Conservation (phyloP, 495 filamentous ascomycete species). For the Xylaria venustula region DNA sequence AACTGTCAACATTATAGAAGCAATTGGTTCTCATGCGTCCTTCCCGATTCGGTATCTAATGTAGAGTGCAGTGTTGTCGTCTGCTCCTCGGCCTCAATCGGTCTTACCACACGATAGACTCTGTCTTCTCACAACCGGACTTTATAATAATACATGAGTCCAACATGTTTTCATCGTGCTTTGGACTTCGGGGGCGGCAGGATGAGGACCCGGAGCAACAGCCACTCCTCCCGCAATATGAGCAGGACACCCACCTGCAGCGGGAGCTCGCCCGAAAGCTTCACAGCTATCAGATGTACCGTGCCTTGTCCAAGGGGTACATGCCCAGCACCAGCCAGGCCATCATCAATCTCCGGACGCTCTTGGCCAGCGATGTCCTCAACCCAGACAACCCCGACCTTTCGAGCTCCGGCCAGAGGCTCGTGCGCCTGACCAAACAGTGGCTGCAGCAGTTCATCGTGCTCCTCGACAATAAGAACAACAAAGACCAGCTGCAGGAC, state of each 20-base stretch:
- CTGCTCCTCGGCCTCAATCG: too few relatives aligned
- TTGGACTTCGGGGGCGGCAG: conserved; percentile 36
- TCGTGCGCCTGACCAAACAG: conserved; percentile 69
- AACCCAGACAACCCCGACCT: conserved; percentile 74
- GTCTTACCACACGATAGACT: not conserved
- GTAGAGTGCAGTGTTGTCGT: not conserved
- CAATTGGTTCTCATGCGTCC: not conserved
- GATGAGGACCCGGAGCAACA: conserved; percentile 54
- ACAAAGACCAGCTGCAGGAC: conserved; percentile 82
- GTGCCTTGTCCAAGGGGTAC: conserved; percentile 79
- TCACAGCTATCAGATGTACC: conserved; percentile 87
- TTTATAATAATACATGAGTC: not conserved
- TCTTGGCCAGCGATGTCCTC: conserved; percentile 74
- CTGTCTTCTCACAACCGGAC: not conserved
- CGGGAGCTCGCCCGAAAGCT: conserved; percentile 77
- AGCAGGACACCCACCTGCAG: conserved; percentile 78
- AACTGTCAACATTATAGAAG: not conserved
- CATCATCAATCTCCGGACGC: conserved; percentile 75
- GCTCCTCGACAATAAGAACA: conserved; percentile 76
- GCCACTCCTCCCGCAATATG: conserved; percentile 80
- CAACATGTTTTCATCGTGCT: conserved; percentile 34
- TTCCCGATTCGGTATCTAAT: not conserved
- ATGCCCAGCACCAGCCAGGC: conserved; percentile 89
- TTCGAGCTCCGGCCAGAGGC: conserved; percentile 70
- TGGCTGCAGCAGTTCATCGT: conserved; percentile 75